Base-by-base conservation (phyloP, 2,329 filamentous ascomycete genomes). In the Akanthomyces uredinophilus region DNA sequence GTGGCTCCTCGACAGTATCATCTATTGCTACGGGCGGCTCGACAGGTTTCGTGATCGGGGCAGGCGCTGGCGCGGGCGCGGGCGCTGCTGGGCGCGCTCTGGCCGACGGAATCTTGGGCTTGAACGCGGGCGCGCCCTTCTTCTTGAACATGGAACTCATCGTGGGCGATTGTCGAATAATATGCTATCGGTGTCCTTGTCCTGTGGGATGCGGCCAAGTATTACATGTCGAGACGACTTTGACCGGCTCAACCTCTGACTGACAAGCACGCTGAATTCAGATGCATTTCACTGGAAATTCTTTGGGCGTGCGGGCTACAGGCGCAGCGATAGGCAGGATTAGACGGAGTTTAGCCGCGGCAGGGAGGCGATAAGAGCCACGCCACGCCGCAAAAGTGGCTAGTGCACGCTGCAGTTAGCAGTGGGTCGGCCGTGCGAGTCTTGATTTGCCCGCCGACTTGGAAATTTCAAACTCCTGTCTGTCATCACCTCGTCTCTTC, bases 141-240 rank as follows among this genome's bases (percentile, higher is more conserved):
- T 90, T 89, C 77, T 90, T 90, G 74, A 88, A 81, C 77, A 88
- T 88, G 64, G 81, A 83, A 76, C 83, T 86, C 79, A 89, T 88
- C 68, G 76, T 80, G 76, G 16, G 29, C 5, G 47, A 32, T 11
- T 52, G 18, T 59, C 39, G 47, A n/a, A 49, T 22, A 32, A 7
- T 53, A 29, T 20, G 24, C 24, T 57, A 47, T 49, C 32, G 59
- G 2, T 43, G 11, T 24, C 7, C 11, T 29, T 37, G 35, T 32
- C 16, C 32, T 43, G 20, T 35, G 7, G n/a, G 41, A 20, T 32
- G 22, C 27, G 37, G 20, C 24, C 29, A 11, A 24, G 29, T 37
- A 52, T 51, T 44, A 51, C 60, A 62, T 62, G 46, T 56, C 60
- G 52, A 29, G 60, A 35, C n/a, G 32, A 32, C 39, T 55, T 20